phyloP scores from a whole-genome alignment of 306 rosid species.

The Fragaria nilgerrensis region DNA sequence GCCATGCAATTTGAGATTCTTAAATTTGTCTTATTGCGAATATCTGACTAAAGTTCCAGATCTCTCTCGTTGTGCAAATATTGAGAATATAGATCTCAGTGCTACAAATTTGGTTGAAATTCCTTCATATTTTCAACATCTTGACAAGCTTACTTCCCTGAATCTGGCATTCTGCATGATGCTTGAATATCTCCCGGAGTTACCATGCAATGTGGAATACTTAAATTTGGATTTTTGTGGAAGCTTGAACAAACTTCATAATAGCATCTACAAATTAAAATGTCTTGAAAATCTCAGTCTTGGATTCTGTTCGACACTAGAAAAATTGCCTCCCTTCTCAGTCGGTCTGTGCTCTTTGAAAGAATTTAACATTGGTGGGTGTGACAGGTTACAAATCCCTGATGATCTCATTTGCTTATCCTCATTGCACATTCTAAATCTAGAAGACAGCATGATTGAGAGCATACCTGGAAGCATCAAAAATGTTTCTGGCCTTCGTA shows the following conservation, averaged over 20 bases:
- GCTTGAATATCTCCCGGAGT: neutral
- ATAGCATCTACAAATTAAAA: neutral
- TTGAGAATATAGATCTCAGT: neutral
- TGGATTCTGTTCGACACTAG: neutral
- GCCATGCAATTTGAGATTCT: neutral
- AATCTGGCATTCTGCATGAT: rapidly evolving
- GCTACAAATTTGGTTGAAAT: neutral
- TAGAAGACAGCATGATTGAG: conserved; percentile 15
- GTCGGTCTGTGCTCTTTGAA: neutral
- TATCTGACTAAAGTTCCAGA: neutral
- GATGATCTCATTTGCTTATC: neutral
- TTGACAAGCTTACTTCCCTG: neutral
- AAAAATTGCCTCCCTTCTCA: neutral
- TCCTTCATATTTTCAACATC: neutral
- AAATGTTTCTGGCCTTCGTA: conserved; percentile 10
- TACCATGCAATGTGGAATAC: neutral
- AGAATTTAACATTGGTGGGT: neutral
- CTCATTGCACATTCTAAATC: neutral
- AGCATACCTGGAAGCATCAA: conserved; percentile 20
- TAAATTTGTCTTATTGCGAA: neutral
- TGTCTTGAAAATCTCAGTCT: neutral
- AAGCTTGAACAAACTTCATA: neutral
- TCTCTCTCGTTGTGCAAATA: neutral
- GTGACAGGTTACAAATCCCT: neutral
- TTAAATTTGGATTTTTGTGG: neutral